phyloP scores from a whole-genome alignment of 1,284 basidiomycete species.

The Albatrellus sp. region DNA sequence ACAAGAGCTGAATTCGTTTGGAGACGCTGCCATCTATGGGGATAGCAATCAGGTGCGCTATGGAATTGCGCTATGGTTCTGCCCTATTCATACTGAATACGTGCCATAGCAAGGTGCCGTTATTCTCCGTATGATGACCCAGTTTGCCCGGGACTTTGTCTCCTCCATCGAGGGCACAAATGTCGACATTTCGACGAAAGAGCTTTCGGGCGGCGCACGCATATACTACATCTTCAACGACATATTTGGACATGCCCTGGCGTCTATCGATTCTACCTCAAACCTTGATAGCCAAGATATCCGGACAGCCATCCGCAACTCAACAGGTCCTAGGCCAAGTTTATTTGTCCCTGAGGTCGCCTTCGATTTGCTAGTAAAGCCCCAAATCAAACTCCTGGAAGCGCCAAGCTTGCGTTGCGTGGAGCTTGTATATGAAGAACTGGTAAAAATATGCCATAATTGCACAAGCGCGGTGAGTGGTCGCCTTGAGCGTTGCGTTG shows the following conservation, averaged over 20 bases:
- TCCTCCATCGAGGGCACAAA: conserved; percentile 98
- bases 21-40: conserved; percentile 87
- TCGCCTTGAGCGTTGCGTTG: not conserved
- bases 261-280: conserved; percentile 82
- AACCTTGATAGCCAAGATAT: conserved; percentile 94
- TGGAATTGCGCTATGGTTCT: conserved; percentile 5
- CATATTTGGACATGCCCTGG: conserved; percentile 88
- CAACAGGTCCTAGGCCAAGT: conserved; percentile 92
- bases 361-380: conserved; percentile 96
- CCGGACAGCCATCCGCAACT: conserved; percentile 96
- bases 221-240: conserved; percentile 99
- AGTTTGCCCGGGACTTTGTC: conserved; percentile 96
- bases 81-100: not conserved
- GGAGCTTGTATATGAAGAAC: conserved; percentile 96
- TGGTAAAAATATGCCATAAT: conserved; percentile 99
- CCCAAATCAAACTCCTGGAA: conserved; percentile 95
- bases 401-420: conserved; percentile 91
- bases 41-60: conserved; percentile 72
- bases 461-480: conserved; percentile 74
- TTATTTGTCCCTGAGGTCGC: conserved; percentile 96
- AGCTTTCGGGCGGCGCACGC: conserved; percentile 93
- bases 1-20: conserved; percentile 94
- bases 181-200: conserved; percentile 95
- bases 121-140: conserved; percentile 94
- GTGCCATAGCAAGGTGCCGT: conserved; percentile 62